phyloP scores from a whole-genome alignment of 1,284 basidiomycete species.

The Ustilago trichophora region DNA sequence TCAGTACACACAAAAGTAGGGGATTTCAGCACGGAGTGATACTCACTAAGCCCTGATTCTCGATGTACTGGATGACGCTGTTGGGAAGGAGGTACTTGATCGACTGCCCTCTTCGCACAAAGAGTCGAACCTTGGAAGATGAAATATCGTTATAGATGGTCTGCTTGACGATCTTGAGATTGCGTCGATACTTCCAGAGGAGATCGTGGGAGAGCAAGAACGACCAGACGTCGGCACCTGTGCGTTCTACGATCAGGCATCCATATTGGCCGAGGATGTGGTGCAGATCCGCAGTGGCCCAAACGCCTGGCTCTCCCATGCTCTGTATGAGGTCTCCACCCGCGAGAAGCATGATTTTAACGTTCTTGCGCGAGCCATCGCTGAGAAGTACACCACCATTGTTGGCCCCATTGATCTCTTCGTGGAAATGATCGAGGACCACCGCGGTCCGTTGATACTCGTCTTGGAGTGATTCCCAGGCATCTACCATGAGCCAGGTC shows the following conservation, averaged over 20 bases:
- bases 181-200: slow-evolving; percentile 73
- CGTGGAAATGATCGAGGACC: slow-evolving; percentile 93
- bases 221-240: slow-evolving; percentile 85
- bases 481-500: slow-evolving; percentile 81
- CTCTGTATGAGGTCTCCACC: slow-evolving; percentile 97
- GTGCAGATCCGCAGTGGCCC: slow-evolving; percentile 93
- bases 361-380: slow-evolving; percentile 54
- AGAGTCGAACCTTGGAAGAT: slow-evolving; percentile 71
- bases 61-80: slow-evolving; percentile 93
- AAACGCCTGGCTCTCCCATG: slow-evolving; percentile 98
- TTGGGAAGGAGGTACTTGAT: slow-evolving; percentile 92
- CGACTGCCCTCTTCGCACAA: slow-evolving; percentile 89
- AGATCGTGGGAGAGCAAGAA: slow-evolving; percentile 72
- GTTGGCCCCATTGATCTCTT: slow-evolving; percentile 80
- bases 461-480: slow-evolving; percentile 93
- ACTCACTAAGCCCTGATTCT: slow-evolving; percentile 73
- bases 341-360: slow-evolving; percentile 88
- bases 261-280: slow-evolving; percentile 95
- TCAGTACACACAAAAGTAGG: too few relatives aligned
- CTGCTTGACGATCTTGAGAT: slow-evolving; percentile 86
- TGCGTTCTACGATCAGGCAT: slow-evolving; percentile 92
- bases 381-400: slow-evolving; percentile 58
- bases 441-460: slow-evolving; percentile 92
- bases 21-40: too few relatives aligned
- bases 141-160: slow-evolving; percentile 99